phyloP scores from a whole-genome alignment of 805 yeast genomes.

The Saturnispora kantuleensis region DNA sequence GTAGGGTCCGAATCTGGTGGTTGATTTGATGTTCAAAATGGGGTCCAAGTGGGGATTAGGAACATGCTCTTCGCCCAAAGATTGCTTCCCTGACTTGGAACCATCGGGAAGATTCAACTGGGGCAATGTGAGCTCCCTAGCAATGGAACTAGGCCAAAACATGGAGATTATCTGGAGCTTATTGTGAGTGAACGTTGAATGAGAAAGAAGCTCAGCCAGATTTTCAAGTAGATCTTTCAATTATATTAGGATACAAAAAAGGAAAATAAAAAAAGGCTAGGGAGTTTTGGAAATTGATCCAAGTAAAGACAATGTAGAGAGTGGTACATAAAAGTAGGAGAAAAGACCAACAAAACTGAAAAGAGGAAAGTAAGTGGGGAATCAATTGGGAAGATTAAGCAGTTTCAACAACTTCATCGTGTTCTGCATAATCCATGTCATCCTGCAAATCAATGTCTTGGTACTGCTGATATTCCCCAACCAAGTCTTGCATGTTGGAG shows the following conservation, averaged over 20 bases:
- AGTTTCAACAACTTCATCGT: conserved; percentile 8
- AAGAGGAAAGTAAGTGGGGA: conserved; percentile 1
- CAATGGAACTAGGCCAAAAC: conserved; percentile 27
- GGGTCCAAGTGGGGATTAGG: conserved; percentile 23
- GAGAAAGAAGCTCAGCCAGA: not conserved
- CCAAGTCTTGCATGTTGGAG: conserved; percentile 81
- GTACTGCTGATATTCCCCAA: conserved; percentile 85
- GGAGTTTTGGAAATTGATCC: not conserved
- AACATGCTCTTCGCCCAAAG: conserved; percentile 9
- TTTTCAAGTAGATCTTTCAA: not conserved
- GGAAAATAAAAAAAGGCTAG: not conserved
- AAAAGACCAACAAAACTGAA: conserved; percentile 4
- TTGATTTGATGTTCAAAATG: conserved; percentile 2
- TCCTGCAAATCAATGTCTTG: conserved; percentile 79
- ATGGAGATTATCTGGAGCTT: conserved; percentile 9
- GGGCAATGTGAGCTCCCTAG: conserved; percentile 19
- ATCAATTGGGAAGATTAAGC: conserved; percentile 2
- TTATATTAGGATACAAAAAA: conserved; percentile 6
- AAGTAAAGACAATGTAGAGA: no score
- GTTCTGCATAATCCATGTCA: conserved; percentile 46
- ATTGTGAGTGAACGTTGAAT: not conserved
- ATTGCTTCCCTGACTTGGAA: conserved; percentile 1
- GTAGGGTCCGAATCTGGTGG: conserved; percentile 17
- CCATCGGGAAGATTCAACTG: conserved; percentile 18
- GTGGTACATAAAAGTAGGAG: not conserved